phyloP scores from a whole-genome alignment of 257 asterid genomes.

The Solanum peruvianum region DNA sequence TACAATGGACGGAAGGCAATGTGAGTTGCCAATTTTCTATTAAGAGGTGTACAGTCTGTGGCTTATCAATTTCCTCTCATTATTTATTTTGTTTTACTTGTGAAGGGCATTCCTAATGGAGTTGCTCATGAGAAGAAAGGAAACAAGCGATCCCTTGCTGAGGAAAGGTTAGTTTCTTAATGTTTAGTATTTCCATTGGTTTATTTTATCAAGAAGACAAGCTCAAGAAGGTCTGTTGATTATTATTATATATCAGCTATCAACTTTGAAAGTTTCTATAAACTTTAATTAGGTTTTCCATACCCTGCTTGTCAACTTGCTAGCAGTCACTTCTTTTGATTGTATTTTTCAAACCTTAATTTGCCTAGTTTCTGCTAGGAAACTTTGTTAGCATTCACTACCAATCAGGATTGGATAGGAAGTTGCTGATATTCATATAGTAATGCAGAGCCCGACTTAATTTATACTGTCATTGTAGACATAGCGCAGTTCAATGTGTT shows the following conservation, averaged over 20 bases:
- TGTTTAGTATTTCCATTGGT: not conserved
- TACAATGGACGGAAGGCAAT: conserved; percentile 91
- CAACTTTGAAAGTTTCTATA: not conserved
- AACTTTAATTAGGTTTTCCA: not conserved
- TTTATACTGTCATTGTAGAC: not conserved
- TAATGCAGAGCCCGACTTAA: not conserved
- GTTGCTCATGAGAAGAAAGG: conserved; percentile 74
- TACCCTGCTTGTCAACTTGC: not conserved
- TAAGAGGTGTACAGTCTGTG: not conserved
- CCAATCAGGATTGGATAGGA: not conserved
- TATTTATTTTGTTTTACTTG: conserved; percentile 9
- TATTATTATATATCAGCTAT: not conserved
- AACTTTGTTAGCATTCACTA: not conserved
- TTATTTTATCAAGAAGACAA: not conserved
- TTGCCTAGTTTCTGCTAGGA: not conserved
- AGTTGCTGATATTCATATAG: not conserved
- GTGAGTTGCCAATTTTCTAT: conserved; percentile 26
- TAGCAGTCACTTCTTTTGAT: not conserved
- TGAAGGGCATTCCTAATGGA: conserved; percentile 74
- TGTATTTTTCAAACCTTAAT: not conserved
- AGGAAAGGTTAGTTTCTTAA: conserved; percentile 56
- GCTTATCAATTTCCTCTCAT: conserved; percentile 1
- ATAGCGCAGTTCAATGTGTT: not conserved
- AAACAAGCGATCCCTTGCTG: conserved; percentile 58
- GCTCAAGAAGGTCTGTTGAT: not conserved